phyloP scores from a whole-genome alignment of 164 flowering plant species.

The Buxus sempervirens region DNA sequence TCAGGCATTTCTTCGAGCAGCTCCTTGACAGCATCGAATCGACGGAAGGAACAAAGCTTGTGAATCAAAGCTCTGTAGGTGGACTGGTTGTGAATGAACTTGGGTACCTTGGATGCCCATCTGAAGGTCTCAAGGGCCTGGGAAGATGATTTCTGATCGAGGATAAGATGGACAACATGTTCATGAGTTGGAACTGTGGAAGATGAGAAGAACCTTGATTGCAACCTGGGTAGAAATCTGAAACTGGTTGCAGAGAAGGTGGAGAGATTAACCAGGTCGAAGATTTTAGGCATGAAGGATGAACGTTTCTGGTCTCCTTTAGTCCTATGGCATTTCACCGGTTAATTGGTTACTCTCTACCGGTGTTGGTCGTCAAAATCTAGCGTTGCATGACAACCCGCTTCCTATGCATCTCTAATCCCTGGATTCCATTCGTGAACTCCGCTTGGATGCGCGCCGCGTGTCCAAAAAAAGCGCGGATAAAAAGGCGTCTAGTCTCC shows the following conservation, averaged over 20 bases:
- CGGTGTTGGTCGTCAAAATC: no score
- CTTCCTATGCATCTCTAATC: no score
- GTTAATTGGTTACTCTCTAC: no score
- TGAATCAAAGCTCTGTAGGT: conserved; percentile 74
- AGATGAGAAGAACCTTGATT: conserved; percentile 16
- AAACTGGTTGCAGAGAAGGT: neutral
- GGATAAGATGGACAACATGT: conserved; percentile 60
- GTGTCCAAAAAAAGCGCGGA: no score
- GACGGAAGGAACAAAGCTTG: conserved; percentile 67
- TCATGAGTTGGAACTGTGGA: conserved; percentile 48
- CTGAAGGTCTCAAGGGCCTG: conserved; percentile 68
- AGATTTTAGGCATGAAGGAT: conserved; percentile 22
- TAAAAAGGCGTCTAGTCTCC: no score
- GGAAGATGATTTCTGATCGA: conserved; percentile 59
- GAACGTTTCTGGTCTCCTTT: no score
- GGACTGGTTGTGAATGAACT: conserved; percentile 59
- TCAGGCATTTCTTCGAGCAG: conserved; percentile 85
- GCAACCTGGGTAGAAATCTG: neutral
- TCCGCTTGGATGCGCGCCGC: no score
- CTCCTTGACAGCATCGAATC: conserved; percentile 45
- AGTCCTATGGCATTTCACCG: no score
- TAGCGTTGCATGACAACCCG: no score
- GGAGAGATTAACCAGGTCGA: conserved; percentile 1
- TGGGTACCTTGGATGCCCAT: conserved; percentile 73
- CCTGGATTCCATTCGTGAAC: no score